These are phyloP conservation scores for Trypanosoma conorhini DNA, from an alignment of 208 protist species.

Conservation along the genomic window DNA sequence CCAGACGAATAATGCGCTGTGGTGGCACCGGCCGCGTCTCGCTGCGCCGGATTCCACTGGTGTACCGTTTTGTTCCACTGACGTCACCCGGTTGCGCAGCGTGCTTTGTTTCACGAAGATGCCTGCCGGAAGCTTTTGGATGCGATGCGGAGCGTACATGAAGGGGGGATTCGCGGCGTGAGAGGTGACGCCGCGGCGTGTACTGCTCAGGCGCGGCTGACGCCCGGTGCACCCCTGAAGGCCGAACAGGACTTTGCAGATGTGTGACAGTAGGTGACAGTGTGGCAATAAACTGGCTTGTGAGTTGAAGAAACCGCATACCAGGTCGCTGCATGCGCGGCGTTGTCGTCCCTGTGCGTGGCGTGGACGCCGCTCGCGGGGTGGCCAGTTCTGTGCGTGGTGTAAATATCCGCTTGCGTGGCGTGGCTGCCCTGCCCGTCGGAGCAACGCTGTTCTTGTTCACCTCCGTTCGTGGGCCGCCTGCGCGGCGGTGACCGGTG, in stretches of 20 bases:
- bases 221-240: background rate
- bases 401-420: background rate
- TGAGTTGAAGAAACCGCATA: background rate
- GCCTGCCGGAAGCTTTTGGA: background rate
- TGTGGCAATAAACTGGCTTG: background rate
- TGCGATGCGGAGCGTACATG: background rate
- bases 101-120: background rate
- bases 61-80: background rate
- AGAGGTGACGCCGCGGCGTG: background rate
- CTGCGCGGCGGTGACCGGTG: too few species aligned
- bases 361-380: background rate
- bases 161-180: background rate
- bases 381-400: background rate
- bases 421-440: background rate
- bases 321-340: background rate
- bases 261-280: background rate
- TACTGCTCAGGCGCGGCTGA: background rate
- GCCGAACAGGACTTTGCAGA: background rate
- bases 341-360: background rate
- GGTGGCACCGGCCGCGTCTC: background rate
- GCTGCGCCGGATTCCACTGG: background rate
- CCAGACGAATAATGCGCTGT: slow-evolving; percentile 8
- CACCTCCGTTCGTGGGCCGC: too few species aligned
- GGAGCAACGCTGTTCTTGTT: too few species aligned
- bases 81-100: background rate